These are phyloP conservation scores for Hymenoscyphus scutula DNA, from an alignment of 2,329 filamentous ascomycete species.

Conservation along the genomic window DNA sequence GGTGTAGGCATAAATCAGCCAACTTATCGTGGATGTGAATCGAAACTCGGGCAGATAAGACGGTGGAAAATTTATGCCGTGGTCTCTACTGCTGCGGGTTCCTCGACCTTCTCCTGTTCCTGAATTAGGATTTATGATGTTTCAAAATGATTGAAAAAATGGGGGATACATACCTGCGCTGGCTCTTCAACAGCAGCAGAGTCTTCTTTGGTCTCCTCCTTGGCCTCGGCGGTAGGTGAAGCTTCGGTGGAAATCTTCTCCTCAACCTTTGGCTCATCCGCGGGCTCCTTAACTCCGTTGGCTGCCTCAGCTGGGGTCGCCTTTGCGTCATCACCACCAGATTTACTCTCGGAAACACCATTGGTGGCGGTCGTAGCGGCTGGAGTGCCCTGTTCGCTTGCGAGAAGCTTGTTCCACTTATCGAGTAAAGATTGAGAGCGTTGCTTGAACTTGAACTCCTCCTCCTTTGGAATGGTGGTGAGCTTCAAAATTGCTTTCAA, in stretches of 20 bases:
- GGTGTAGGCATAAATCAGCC: conserved; percentile 16
- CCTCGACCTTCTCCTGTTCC: conserved; percentile 20
- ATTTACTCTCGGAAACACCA: conserved; percentile 42
- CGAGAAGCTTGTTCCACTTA: conserved; percentile 85
- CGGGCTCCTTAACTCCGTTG: conserved; percentile 32
- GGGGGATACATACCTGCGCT: conserved; percentile 23
- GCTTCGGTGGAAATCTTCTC: conserved; percentile 41
- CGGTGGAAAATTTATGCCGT: conserved; percentile 20
- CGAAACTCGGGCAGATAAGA: background rate
- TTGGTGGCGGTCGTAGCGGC: conserved; percentile 34
- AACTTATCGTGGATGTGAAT: conserved; percentile 8
- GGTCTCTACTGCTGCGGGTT: conserved; percentile 25
- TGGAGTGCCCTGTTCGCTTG: conserved; percentile 50
- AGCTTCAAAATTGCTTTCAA: conserved; percentile 92
- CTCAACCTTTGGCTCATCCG: conserved; percentile 38
- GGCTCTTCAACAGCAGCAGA: conserved; percentile 20
- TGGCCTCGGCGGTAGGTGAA: conserved; percentile 27
- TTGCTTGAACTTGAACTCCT: conserved; percentile 84
- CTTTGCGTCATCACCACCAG: conserved; percentile 31
- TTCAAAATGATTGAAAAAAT: background rate
- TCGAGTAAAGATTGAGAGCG: conserved; percentile 77
- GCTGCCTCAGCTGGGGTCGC: conserved; percentile 29
- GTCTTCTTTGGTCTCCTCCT: conserved; percentile 37
- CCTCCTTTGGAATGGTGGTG: conserved; percentile 74
- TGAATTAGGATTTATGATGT: conserved; percentile 12